Base-by-base conservation (phyloP, 768 basidiomycete species). In the Chiua virens region DNA sequence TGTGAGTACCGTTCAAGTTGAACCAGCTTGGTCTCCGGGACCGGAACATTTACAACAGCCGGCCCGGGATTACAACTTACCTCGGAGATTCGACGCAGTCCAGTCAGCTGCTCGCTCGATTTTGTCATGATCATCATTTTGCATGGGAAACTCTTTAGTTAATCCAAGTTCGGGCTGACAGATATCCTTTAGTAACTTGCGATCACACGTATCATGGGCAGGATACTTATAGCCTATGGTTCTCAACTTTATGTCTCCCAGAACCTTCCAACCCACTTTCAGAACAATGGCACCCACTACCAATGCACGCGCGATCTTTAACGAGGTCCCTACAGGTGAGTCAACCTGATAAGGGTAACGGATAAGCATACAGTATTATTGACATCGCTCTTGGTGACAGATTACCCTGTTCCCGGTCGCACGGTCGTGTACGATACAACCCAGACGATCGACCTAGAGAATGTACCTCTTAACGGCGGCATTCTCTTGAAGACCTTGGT, bases 401-500 rank as follows among this genome's bases (percentile, higher is more conserved):
- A 65, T 8, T 76, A 66, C 46, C 77, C 78, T 15, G 22, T 66
- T 59, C 66, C 72, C 6, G 77, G 77, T 38, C 71, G 77, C 52
- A 78, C 76, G 7, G 71, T 74, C n/a, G 64, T 76, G 1, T 75
- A 78, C 57, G 79, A 82, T 54, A 63, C 58, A 23, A 70, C 68
- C 0, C 62, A 74, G 46, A 74, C 67, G 3, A 81, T 85, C 61
- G 81, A 83, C 57, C 63, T 76, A 27, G 77, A 81, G 15, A 73
- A 59, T 20, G 73, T 70, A 1, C 59, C 72, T 5, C 60, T 81
- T 23, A 60, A 74, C 27, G 77, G 78, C 2, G 79, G 78, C 1
- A 63, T 81, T 53, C 62, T 85, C 8, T 27, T 80, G 47, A 83
- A 82, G 60, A 72, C 73, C 0, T 67, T 84, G 21, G 72, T 68